Base-by-base conservation (phyloP, 768 basidiomycete species). In the Mycena pura region DNA sequence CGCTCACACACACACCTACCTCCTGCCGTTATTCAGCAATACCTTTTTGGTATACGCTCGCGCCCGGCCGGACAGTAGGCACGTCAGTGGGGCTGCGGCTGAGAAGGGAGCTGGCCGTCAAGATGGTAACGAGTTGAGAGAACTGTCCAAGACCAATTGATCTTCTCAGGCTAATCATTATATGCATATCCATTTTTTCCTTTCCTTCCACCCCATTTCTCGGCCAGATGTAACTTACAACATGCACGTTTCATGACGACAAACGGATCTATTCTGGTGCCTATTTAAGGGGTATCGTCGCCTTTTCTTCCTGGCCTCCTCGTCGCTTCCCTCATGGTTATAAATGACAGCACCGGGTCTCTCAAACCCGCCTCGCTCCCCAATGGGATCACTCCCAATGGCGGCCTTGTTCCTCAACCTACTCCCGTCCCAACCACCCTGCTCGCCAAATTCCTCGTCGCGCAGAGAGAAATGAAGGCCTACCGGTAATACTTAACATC, bases 401-500 rank as follows among this genome's bases (percentile, higher is more conserved):
- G 17, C 17, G 19, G n/a, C n/a, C n/a, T n/a, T n/a, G n/a, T 34
- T 6, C 19, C 39, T 40, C 38, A 47, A 39, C 19, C 39, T 6
- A 8, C 36, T 1, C 47, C 24, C 38, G 60, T 41, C 14, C 36
- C 55, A 9, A 53, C 66, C 21, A 69, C 65, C 29, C 65, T 72
- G 60, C 71, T 77, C 28, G 65, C 63, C 38, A 74, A 73, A 47
- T 79, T 89, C 71, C 60, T 87, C 31, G 76, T 80, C 9, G 76
- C 81, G 22, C 74, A 84, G 58, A 73, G 76, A 50, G 86, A 89
- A 38, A 80, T 89, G n/a, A 78, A 87, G 63, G 68, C 63, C 13
- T 84, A 86, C 78, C 81, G 79, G 89, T 89, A 44, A 27, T 78
- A 72, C 27, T 27, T n/a, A n/a, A n/a, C n/a, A n/a, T 13, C 54